phyloP scores from a whole-genome alignment of 345 rosid genomes.

The Microcos paniculata region DNA sequence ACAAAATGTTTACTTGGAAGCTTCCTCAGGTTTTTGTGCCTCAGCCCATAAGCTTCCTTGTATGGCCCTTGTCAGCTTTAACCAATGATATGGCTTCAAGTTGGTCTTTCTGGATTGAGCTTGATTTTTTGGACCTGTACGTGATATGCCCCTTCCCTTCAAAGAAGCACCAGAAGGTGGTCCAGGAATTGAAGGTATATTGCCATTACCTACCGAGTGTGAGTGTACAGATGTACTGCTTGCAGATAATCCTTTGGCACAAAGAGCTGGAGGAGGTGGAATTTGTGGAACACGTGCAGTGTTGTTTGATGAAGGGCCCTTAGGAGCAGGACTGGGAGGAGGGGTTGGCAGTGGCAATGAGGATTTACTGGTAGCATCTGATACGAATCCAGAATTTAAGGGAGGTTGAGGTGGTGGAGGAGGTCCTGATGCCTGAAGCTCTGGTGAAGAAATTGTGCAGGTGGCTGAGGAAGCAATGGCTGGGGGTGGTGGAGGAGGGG shows the following conservation, averaged over 20 bases:
- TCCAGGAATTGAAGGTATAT: constrained; percentile 66
- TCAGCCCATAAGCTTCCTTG: constrained; percentile 94
- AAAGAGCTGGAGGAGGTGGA: constrained; percentile 67
- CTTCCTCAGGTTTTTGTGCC: constrained; percentile 71
- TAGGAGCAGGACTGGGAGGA: constrained; percentile 25
- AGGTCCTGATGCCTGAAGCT: constrained; percentile 24
- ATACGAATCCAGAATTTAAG: constrained; percentile 21
- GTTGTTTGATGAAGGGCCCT: constrained; percentile 18
- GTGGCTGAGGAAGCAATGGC: constrained; percentile 20
- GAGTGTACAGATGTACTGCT: constrained; percentile 27
- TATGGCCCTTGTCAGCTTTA: constrained; percentile 81
- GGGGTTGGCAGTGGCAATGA: constrained; percentile 33
- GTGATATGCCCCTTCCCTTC: constrained; percentile 53
- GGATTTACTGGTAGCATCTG: constrained; percentile 22
- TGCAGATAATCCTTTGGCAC: constrained; percentile 30
- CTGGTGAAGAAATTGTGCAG: constrained; percentile 24
- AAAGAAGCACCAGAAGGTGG: constrained; percentile 45
- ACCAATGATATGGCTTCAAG: constrained; percentile 87
- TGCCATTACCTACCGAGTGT: constrained; percentile 38
- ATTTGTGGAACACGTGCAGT: constrained; percentile 36
- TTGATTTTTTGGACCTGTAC: constrained; percentile 40
- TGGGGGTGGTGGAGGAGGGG: constrained; percentile 32
- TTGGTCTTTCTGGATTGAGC: constrained; percentile 59
- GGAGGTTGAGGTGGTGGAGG: constrained; percentile 59
- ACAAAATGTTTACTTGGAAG: constrained; percentile 48